Conservation (phyloP, 208 protist species). For the Trichomonas vaginalis region DNA sequence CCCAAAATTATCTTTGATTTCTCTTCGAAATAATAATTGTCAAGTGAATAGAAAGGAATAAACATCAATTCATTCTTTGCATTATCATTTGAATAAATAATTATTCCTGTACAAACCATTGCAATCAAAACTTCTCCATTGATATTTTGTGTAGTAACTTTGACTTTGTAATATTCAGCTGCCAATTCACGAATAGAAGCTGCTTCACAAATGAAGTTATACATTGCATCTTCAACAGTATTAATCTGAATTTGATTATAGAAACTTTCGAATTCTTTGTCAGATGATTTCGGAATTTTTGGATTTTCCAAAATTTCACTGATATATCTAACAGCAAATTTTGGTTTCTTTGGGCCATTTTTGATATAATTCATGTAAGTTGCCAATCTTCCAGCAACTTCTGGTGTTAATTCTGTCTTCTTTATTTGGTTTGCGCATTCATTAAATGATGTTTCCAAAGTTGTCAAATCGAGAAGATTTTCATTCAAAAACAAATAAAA, state of each 20-base stretch:
- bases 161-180: neutral
- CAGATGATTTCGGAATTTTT: neutral
- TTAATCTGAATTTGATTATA: neutral
- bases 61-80: neutral
- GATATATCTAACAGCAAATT: neutral
- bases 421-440: neutral
- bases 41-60: neutral
- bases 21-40: neutral
- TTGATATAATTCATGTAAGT: neutral
- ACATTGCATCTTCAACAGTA: neutral
- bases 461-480: neutral
- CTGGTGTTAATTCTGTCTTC: neutral
- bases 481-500: neutral
- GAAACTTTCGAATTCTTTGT: neutral
- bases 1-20: neutral
- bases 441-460: neutral
- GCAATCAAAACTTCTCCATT: too few relatives aligned
- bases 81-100: too few relatives aligned
- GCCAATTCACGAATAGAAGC: neutral
- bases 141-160: too few relatives aligned
- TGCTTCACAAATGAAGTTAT: neutral
- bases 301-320: neutral
- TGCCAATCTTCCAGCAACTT: neutral
- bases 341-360: neutral
- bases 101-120: too few relatives aligned